Evolutionary conservation across 2,329 filamentous ascomycete genomes (phyloP).

Genomic region (Ascochyta pisi): DNA sequence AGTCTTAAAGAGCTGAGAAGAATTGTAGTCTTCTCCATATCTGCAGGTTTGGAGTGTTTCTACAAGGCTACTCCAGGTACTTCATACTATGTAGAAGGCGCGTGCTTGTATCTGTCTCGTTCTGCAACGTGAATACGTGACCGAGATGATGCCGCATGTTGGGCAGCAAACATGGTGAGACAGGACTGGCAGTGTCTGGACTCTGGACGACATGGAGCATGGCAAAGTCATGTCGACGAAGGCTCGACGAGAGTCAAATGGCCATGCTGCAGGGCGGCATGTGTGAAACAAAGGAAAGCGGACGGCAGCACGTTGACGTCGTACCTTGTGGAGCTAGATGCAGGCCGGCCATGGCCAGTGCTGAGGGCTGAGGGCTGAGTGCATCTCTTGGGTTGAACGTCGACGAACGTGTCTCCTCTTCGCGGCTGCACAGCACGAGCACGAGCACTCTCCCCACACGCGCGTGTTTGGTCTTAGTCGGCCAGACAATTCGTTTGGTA

Average conservation of each 20-base stretch:
- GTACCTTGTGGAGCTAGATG: slow-evolving; percentile 16
- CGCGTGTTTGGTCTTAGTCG: slow-evolving; percentile 15
- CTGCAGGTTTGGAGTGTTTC: too few species aligned
- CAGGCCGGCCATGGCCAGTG: slow-evolving; percentile 7
- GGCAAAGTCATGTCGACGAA: neutral
- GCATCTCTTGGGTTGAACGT: slow-evolving; percentile 9
- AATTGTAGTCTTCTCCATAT: too few species aligned
- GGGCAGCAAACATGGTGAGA: slow-evolving; percentile 3
- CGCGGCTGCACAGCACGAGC: slow-evolving; percentile 10
- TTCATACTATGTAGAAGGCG: too few species aligned
- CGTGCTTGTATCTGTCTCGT: too few species aligned
- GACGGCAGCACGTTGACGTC: slow-evolving; percentile 18
- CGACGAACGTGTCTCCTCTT: slow-evolving; percentile 12
- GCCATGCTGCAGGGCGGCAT: neutral
- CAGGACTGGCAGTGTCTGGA: neutral
- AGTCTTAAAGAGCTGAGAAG: too few species aligned
- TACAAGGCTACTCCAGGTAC: too few species aligned
- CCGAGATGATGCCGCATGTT: slow-evolving; percentile 1
- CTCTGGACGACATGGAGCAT: neutral
- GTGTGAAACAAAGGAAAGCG: slow-evolving; percentile 11
- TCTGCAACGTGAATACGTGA: neutral
- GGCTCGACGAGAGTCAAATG: neutral
- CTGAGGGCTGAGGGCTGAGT: neutral
- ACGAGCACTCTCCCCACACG: slow-evolving; percentile 16
- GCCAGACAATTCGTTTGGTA: slow-evolving; percentile 7